A percentile compares a stretch with the other conserved stretches of the same genome.
These are phyloP conservation scores for Starmerella roubikii DNA, from an alignment of 805 yeast species.

Conservation along the genomic window DNA sequence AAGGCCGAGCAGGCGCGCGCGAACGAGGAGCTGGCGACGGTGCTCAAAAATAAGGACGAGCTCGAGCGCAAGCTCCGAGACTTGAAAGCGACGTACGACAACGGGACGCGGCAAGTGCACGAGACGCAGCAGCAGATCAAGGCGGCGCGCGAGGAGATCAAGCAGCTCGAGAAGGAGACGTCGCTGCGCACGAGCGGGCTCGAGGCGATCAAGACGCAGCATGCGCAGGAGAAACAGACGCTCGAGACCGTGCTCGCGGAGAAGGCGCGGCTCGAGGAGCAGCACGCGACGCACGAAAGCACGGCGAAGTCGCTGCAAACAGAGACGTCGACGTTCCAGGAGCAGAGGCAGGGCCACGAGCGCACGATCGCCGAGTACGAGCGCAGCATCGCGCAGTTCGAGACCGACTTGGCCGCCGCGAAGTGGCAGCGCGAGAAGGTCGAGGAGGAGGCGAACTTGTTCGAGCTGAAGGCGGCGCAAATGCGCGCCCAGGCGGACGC, in stretches of 20 bases:
- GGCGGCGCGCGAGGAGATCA: constrained; percentile 44
- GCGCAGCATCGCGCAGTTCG: constrained; percentile 1
- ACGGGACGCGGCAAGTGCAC: constrained; percentile 62
- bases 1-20: constrained; percentile 29
- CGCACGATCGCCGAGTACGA: constrained; percentile 6
- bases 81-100: constrained; percentile 58
- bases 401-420: constrained; percentile 6
- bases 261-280: constrained; percentile 19
- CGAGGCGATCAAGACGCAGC: constrained; percentile 19
- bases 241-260: constrained; percentile 4
- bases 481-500: constrained; percentile 9
- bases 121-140: constrained; percentile 49
- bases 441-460: constrained; percentile 15
- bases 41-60: constrained; percentile 51
- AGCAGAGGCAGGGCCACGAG: neutral
- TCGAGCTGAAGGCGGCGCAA: constrained; percentile 8
- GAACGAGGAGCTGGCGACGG: constrained; percentile 59
- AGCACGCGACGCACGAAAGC: constrained; percentile 10
- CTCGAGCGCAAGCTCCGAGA: constrained; percentile 57
- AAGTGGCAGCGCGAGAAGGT: constrained; percentile 8
- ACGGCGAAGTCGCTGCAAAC: neutral
- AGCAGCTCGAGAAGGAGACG: constrained; percentile 20
- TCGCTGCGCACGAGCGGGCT: constrained; percentile 20
- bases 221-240: constrained; percentile 7
- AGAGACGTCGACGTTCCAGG: constrained; percentile 1